Base-by-base conservation (phyloP, 2,329 filamentous ascomycete genomes). In the Aspergillus ochraceoroseus region DNA sequence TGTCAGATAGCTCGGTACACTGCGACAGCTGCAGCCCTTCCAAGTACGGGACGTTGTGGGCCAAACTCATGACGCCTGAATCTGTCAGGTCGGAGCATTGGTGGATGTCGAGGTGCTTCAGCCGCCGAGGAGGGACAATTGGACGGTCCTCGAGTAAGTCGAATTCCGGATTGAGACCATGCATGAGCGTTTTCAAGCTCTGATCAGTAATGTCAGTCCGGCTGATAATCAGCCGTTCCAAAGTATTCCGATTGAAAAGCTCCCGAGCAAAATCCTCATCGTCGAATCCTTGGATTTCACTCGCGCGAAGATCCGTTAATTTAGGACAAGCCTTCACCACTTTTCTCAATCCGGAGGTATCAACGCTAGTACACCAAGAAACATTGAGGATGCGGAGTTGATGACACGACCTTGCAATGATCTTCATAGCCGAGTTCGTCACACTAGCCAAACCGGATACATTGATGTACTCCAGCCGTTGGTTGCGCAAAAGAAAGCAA, bases 321-420 rank as follows among this genome's bases (percentile, higher is more conserved):
- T 74, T 80, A 0, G 75, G 71, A 57, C 92, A 96, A 2, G 76
- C 76, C 44, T 83, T 72, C 1, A 95, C 70, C 2, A 98, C 75
- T 36, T 76, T 76, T 48, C 75, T 79, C 38, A 96, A 70, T 3
- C 88, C 89, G 8, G 77, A 72, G 6, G 86, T 83, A 56, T 92
- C 83, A 58, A 95, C 80, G 46, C 87, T 83, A 51, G 81, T 82
- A 68, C 92, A 98, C 87, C 90, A 96, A 0, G 88, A 94, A 13
- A 96, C 78, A 55, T 95, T 94, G 50, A 96, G 75, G 40, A 78
- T 75, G 63, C 94, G 82, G n/a, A 98, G 72, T 33, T 83, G 80
- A 1, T 82, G 80, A 55, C 90, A 96, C 26, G 83, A 82, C 38
- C 83, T 74, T 1, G 86, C 82, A 44, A 98, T 83, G 44, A 94